Percentiles rank a stretch among this genome's conserved stretches.
Evolutionary conservation across 2,329 filamentous ascomycete genomes (phyloP).

Genomic region (Aspergillus sp.): DNA sequence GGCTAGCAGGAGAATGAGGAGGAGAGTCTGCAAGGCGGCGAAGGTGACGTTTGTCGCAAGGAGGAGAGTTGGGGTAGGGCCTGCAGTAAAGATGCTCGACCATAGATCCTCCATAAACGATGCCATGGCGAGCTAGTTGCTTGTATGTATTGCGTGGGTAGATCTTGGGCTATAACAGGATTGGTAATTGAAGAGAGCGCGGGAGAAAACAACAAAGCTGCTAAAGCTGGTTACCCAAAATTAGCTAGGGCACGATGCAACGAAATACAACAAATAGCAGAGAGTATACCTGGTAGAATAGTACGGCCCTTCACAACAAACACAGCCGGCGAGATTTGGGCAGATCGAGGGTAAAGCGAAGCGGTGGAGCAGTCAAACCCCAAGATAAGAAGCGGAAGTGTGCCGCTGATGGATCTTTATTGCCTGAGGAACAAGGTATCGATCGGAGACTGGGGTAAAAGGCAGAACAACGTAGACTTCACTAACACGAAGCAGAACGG

Average conservation of each 20-base stretch:
- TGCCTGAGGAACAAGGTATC: constrained; percentile 4
- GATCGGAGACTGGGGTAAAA: background rate
- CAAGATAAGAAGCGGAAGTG: background rate
- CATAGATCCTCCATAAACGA: constrained; percentile 73
- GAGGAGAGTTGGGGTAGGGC: constrained; percentile 82
- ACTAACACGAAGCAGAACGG: background rate
- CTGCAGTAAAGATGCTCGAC: constrained; percentile 90
- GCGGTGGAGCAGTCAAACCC: background rate
- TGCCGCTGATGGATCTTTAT: background rate
- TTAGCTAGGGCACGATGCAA: background rate
- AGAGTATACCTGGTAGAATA: background rate
- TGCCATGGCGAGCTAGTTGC: constrained; percentile 34
- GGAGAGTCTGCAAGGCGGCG: constrained; percentile 75
- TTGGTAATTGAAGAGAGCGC: background rate
- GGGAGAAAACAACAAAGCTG: background rate
- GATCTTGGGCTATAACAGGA: background rate
- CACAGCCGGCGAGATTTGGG: background rate
- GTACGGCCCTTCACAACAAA: background rate
- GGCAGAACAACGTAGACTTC: background rate
- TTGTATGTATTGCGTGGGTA: background rate
- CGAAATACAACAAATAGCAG: background rate
- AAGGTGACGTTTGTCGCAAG: constrained; percentile 89
- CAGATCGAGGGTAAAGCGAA: background rate
- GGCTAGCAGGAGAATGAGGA: constrained; percentile 71
- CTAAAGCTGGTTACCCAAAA: background rate